Conservation (phyloP, 805 yeast genomes). For the Yarrowia divulgata region DNA sequence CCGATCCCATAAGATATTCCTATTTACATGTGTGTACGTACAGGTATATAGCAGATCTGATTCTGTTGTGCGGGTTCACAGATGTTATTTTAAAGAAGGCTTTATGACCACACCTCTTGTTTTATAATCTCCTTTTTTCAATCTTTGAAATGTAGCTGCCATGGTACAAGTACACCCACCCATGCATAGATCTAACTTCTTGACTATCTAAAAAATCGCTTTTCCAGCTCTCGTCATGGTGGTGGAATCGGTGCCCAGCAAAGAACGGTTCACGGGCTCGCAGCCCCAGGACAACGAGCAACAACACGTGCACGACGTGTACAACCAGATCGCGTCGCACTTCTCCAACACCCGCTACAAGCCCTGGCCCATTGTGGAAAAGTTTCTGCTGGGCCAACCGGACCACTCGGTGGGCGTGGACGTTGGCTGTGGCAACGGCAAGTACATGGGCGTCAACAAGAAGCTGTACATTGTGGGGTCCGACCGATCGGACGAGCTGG, state of each 20-base stretch:
- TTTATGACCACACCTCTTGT: too few relatives aligned
- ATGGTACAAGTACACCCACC: too few relatives aligned
- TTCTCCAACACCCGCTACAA: slow-evolving; percentile 92
- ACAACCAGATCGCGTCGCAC: slow-evolving; percentile 90
- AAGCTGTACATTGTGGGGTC: slow-evolving; percentile 74
- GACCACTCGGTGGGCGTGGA: slow-evolving; percentile 80
- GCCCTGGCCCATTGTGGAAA: slow-evolving; percentile 96
- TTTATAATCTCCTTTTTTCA: too few relatives aligned
- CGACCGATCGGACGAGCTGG: slow-evolving; percentile 51
- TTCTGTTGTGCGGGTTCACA: too few relatives aligned
- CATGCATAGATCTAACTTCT: slow-evolving; percentile 1
- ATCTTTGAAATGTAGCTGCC: too few relatives aligned
- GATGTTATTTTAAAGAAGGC: too few relatives aligned
- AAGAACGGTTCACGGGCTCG: slow-evolving; percentile 11
- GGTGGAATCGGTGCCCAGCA: slow-evolving; percentile 32
- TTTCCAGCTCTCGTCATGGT: slow-evolving; percentile 6
- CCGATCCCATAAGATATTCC: too few relatives aligned
- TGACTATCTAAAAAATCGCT: neutral
- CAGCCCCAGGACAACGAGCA: slow-evolving; percentile 68
- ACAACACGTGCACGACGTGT: slow-evolving; percentile 85
- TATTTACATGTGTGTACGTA: too few relatives aligned
- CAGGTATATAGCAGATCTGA: too few relatives aligned
- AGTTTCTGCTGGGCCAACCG: slow-evolving; percentile 60
- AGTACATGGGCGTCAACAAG: slow-evolving; percentile 76
- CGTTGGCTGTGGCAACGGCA: slow-evolving; percentile 98